Evolutionary conservation across 257 asterid species (phyloP).

Genomic region (Nicotiana tomentosiformis): DNA sequence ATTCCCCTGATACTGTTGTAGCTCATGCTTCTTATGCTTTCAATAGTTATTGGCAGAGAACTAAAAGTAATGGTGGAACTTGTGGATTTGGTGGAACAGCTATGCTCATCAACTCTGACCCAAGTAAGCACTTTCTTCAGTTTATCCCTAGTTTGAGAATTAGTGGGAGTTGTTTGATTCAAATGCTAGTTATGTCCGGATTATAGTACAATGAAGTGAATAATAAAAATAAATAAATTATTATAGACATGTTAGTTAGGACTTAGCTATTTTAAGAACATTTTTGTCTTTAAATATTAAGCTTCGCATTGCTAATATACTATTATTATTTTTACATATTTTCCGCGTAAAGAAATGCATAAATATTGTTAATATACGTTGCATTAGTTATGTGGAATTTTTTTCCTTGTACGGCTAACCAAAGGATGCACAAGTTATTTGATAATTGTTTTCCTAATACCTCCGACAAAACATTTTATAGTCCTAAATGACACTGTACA

Average conservation of each 20-base stretch:
- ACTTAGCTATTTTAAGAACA: neutral
- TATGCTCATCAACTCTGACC: slow-evolving; percentile 74
- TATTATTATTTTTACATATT: no score
- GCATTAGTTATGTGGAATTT: no score
- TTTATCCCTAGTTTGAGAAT: neutral
- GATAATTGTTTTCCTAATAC: no score
- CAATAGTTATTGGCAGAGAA: slow-evolving; percentile 88
- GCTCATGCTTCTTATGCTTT: slow-evolving; percentile 93
- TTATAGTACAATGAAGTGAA: neutral
- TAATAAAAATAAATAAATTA: neutral
- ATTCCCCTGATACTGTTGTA: slow-evolving; percentile 56
- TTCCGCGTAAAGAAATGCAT: no score
- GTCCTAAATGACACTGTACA: no score
- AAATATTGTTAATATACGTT: no score
- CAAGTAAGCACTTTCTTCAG: slow-evolving; percentile 44
- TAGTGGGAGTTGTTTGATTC: neutral
- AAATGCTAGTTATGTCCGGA: neutral
- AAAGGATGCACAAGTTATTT: no score
- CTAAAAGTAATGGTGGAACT: slow-evolving; percentile 60
- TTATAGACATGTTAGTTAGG: neutral
- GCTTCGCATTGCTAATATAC: no score
- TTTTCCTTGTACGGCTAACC: no score
- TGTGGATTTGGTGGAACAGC: slow-evolving; percentile 95
- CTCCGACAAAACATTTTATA: neutral
- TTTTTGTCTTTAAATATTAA: no score